phyloP scores from a whole-genome alignment of 2,329 filamentous ascomycete genomes.

The Aspergillus thermomutatus region DNA sequence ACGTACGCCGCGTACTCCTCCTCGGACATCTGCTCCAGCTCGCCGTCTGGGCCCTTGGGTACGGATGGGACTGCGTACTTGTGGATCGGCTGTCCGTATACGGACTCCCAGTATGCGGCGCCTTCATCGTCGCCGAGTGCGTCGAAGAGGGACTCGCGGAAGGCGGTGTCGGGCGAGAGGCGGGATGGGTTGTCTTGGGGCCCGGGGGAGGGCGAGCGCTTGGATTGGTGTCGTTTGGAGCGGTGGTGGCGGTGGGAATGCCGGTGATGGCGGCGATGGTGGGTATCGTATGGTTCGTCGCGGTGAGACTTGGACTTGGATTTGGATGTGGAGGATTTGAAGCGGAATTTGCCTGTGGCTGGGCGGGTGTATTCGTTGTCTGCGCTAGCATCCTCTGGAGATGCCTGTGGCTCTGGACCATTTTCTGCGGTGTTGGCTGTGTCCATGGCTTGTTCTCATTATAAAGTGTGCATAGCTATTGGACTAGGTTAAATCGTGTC shows the following conservation, averaged over 20 bases:
- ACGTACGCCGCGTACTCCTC: conserved; percentile 89
- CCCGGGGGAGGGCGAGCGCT: conserved; percentile 1
- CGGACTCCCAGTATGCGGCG: conserved; percentile 87
- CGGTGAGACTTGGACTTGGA: conserved; percentile 9
- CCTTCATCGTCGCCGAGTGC: conserved; percentile 96
- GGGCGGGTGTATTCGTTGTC: conserved; percentile 14
- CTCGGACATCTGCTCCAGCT: conserved; percentile 81
- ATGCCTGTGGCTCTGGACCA: not conserved
- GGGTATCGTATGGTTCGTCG: conserved; percentile 11
- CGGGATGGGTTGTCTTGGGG: conserved; percentile 1
- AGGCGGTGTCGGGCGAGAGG: conserved; percentile 70
- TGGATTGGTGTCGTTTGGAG: conserved; percentile 21
- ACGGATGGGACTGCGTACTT: conserved; percentile 60
- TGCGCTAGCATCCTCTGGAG: not conserved
- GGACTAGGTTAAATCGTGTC: not conserved
- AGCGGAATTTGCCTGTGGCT: conserved; percentile 29
- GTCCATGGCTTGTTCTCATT: not conserved
- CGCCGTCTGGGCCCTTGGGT: conserved; percentile 48
- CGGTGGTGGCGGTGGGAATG: conserved; percentile 21
- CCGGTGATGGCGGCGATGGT: conserved; percentile 15
- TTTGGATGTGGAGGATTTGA: conserved; percentile 27
- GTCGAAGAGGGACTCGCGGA: conserved; percentile 92
- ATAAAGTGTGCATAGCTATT: not conserved
- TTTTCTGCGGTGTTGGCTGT: not conserved
- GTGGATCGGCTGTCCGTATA: conserved; percentile 96